These are phyloP conservation scores for Lasiosphaeria miniovina DNA, from an alignment of 495 filamentous ascomycete genomes.

Conservation along the genomic window DNA sequence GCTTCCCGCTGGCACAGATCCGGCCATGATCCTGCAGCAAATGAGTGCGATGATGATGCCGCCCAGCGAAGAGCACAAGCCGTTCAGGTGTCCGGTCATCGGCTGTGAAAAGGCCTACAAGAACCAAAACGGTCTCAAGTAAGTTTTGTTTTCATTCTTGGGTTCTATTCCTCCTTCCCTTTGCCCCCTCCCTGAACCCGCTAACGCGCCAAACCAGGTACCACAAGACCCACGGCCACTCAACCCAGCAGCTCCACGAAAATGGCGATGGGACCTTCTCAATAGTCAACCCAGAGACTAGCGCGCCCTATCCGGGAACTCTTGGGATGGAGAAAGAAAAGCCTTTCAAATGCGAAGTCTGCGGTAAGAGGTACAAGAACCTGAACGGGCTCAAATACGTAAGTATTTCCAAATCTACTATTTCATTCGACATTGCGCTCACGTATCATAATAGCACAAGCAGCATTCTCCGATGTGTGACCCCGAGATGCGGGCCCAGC, in stretches of 20 bases:
- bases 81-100: slow-evolving; percentile 95
- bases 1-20: slow-evolving; percentile 70
- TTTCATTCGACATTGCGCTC: slow-evolving; percentile 7
- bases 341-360: slow-evolving; percentile 93
- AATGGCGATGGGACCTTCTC: slow-evolving; percentile 96
- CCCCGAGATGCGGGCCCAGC: slow-evolving; percentile 36
- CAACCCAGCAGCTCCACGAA: slow-evolving; percentile 91
- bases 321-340: slow-evolving; percentile 99
- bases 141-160: slow-evolving; percentile 32
- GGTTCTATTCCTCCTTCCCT: slow-evolving; percentile 6
- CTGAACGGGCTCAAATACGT: slow-evolving; percentile 91
- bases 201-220: slow-evolving; percentile 52
- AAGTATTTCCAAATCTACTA: slow-evolving; percentile 24
- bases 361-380: slow-evolving; percentile 99
- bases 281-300: slow-evolving; percentile 95
- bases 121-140: slow-evolving; percentile 98
- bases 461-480: slow-evolving; percentile 76
- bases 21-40: slow-evolving; percentile 71
- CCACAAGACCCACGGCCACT: slow-evolving; percentile 84
- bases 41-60: slow-evolving; percentile 58
- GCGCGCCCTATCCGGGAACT: slow-evolving; percentile 89
- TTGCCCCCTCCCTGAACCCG: slow-evolving; percentile 13
- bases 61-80: slow-evolving; percentile 76
- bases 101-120: slow-evolving; percentile 99
- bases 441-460: slow-evolving; percentile 55